phyloP scores from a whole-genome alignment of 2,329 filamentous ascomycete genomes.

The Colletotrichum sp. region DNA sequence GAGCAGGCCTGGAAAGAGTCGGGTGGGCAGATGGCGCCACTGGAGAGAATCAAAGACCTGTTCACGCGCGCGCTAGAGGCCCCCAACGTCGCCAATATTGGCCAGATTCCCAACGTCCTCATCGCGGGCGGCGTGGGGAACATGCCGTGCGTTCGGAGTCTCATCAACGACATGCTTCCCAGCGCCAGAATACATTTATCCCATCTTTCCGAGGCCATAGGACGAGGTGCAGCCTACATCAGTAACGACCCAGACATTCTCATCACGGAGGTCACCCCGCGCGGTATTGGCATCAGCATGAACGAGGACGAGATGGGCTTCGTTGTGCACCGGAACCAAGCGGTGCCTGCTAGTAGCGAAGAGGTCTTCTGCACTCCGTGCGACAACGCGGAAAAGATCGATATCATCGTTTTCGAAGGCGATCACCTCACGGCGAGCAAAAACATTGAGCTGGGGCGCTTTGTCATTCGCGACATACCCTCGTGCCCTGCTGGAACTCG shows the following conservation, averaged over 20 bases:
- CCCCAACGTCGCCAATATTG: background rate
- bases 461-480: background rate
- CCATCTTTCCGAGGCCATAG: background rate
- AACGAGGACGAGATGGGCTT: background rate
- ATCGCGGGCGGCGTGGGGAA: background rate
- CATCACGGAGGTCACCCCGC: background rate
- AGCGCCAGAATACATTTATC: background rate
- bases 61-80: background rate
- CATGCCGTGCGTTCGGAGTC: background rate
- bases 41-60: background rate
- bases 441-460: background rate
- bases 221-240: background rate
- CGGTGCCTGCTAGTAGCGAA: background rate
- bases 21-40: background rate
- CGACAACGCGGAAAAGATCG: background rate
- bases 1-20: background rate
- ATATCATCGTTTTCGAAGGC: background rate
- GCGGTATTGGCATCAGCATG: background rate
- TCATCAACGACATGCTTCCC: background rate
- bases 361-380: background rate
- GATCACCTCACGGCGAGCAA: background rate
- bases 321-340: background rate
- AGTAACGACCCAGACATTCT: background rate
- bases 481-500: background rate
- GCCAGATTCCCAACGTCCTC: background rate